Conservation (phyloP, 1,284 basidiomycete genomes). For the Pseudozyma thailandica region DNA sequence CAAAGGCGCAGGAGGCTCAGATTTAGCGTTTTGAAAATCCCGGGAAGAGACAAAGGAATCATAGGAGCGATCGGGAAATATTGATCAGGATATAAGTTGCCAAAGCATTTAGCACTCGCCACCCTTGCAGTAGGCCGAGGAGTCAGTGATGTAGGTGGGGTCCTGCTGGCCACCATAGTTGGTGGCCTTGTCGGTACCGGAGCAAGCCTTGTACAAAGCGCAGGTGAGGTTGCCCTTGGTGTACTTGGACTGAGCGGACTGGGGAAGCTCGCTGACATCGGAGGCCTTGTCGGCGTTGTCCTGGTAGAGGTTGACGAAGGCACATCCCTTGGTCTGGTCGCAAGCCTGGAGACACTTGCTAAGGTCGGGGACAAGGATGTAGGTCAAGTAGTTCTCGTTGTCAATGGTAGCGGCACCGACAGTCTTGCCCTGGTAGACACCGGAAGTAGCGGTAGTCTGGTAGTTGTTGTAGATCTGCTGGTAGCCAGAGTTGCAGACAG, state of each 20-base stretch:
- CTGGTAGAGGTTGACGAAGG: constrained; percentile 51
- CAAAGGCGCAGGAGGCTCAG: constrained; percentile 2
- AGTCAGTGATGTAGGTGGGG: constrained; percentile 44
- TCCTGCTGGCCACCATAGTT: constrained; percentile 54
- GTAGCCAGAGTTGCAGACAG: constrained; percentile 26
- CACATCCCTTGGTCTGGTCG: constrained; percentile 29
- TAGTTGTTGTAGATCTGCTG: constrained; percentile 29
- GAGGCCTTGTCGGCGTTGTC: constrained; percentile 21
- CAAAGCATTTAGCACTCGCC: constrained; percentile 15
- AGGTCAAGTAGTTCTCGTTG: constrained; percentile 50
- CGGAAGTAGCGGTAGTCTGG: constrained; percentile 18
- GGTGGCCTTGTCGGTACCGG: constrained; percentile 23
- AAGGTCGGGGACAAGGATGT: constrained; percentile 25
- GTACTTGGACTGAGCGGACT: constrained; percentile 39
- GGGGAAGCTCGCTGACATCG: constrained; percentile 21
- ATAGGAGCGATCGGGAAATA: neutral
- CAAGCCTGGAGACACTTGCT: constrained; percentile 35
- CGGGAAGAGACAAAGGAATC: neutral
- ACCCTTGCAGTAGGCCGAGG: constrained; percentile 45
- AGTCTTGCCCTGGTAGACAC: constrained; percentile 34
- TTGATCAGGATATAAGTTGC: too few species aligned
- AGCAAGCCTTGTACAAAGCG: constrained; percentile 45
- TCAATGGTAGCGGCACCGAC: constrained; percentile 44
- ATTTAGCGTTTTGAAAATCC: neutral
- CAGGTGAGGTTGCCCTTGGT: constrained; percentile 37